Evolutionary conservation across 2,329 filamentous ascomycete species (phyloP), one percentile per base, ranked within the genome.

Genomic region (Ophiognomonia clavigignenti-juglandacearum): DNA sequence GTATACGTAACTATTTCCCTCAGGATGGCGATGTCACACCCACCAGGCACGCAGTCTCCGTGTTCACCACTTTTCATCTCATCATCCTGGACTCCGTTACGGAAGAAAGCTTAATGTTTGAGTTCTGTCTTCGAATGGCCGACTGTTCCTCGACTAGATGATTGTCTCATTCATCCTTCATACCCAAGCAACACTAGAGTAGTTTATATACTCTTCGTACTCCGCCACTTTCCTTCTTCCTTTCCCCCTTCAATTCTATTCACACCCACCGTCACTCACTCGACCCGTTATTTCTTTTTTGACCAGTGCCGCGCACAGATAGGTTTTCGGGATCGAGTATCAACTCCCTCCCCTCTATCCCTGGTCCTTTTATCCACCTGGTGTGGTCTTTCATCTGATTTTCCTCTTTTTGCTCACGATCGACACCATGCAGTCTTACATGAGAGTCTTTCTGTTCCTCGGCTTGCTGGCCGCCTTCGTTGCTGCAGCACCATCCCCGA

Each of bases 391-490:
- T 22, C 35, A 8, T 44, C 19, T 27, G 35, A 11, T 32, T 27
- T 23, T 13, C 3, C n/a, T 4, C 35, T n/a, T 18, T 20, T 13
- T 34, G 23, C 26, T 35, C 32, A 6, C 11, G 18, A 34, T n/a
- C 42, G 24, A 6, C 52, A 59, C 14, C 9, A 61, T 61, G 58
- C 58, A 54, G 38, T 56, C 57, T 6, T 45, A 56, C 4, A 36
- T 61, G 26, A 56, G 52, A 43, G 22, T 58, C 3, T 40, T 65
- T 47, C 53, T 74, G 54, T 57, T 77, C 49, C 58, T 76, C 53
- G 67, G 72, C 61, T 61, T 80, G 49, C 59, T 78, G 54, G 67
- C 72, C 45, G 57, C 73, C 35, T 56, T 73, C 37, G 69, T 67
- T 47, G 61, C 76, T 34, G 72, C 77, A 23, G 70, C 69, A 24